phyloP scores from a whole-genome alignment of 495 filamentous ascomycete species.

The Margaritispora aquatica region DNA sequence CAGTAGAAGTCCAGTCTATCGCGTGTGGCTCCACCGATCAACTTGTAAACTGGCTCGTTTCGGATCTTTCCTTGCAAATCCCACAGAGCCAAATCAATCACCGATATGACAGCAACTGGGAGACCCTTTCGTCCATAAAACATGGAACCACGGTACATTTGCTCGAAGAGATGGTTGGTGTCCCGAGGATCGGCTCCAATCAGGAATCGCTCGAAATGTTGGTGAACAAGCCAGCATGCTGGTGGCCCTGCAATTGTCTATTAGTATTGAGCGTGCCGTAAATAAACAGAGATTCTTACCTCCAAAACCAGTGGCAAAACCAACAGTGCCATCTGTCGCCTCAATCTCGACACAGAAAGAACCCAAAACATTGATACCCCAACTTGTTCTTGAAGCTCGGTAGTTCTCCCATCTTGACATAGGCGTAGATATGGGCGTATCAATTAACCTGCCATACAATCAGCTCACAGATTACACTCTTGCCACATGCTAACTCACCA shows the following conservation, averaged over 20 bases:
- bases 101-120: conserved; percentile 83
- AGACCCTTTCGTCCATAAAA: conserved; percentile 93
- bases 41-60: conserved; percentile 87
- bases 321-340: conserved; percentile 80
- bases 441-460: conserved; percentile 56
- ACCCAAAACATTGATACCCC: conserved; percentile 92
- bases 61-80: conserved; percentile 85
- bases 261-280: not conserved
- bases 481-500: conserved; percentile 42
- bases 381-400: conserved; percentile 78
- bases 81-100: conserved; percentile 89
- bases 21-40: conserved; percentile 82
- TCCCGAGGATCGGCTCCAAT: conserved; percentile 84
- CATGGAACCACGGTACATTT: conserved; percentile 93
- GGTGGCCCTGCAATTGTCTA: conserved; percentile 54
- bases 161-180: conserved; percentile 83
- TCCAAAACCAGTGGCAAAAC: conserved; percentile 90
- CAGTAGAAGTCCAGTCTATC: conserved; percentile 86
- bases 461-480: not conserved
- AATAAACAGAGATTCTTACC: conserved; percentile 39
- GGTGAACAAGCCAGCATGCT: conserved; percentile 85
- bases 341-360: conserved; percentile 93
- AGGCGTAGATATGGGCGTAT: conserved; percentile 83
- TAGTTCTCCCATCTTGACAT: conserved; percentile 88
- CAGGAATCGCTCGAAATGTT: conserved; percentile 88